A percentile compares a stretch with the other conserved stretches of the same genome.
Conservation (phyloP, 1,284 basidiomycete genomes). For the Farysia itapuensis region DNA sequence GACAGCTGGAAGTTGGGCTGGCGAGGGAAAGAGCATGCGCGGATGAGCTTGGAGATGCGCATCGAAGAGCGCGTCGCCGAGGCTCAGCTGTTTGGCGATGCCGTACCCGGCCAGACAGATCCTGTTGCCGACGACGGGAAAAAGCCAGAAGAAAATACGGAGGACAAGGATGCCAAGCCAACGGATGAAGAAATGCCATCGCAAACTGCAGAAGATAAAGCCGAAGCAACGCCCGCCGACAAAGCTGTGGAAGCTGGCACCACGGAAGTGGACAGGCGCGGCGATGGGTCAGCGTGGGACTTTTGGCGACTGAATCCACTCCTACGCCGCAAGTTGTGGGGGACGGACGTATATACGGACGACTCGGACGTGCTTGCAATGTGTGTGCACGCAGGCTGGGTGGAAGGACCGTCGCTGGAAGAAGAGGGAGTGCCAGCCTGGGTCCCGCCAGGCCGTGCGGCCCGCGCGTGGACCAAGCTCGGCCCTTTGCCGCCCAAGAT, state of each 20-base stretch:
- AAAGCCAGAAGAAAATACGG: not conserved
- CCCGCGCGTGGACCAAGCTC: conserved; percentile 44
- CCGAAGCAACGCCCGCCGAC: not conserved
- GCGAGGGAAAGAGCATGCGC: conserved; percentile 51
- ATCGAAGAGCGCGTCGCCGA: conserved; percentile 30
- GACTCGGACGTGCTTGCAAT: conserved; percentile 66
- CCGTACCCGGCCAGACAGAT: not conserved
- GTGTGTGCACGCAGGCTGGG: conserved; percentile 65
- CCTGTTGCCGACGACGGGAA: not conserved
- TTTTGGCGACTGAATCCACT: conserved; percentile 52
- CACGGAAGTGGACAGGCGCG: too few species aligned
- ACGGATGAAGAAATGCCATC: not conserved
- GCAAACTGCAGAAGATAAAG: not conserved
- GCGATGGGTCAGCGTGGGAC: conserved; percentile 36
- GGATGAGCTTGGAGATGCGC: conserved; percentile 45
- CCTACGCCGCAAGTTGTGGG: conserved; percentile 63
- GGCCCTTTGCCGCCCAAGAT: too few species aligned
- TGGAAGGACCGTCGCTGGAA: conserved; percentile 58
- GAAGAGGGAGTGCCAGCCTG: conserved; percentile 39
- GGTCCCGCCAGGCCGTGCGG: conserved; percentile 46
- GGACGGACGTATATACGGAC: conserved; percentile 68
- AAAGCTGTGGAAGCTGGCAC: not conserved
- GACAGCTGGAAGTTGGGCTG: conserved; percentile 53
- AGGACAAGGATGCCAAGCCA: conserved; percentile 1
- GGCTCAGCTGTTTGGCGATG: conserved; percentile 19